Conservation (phyloP, 2,329 filamentous ascomycete species). For the Aspergillus sp. region DNA sequence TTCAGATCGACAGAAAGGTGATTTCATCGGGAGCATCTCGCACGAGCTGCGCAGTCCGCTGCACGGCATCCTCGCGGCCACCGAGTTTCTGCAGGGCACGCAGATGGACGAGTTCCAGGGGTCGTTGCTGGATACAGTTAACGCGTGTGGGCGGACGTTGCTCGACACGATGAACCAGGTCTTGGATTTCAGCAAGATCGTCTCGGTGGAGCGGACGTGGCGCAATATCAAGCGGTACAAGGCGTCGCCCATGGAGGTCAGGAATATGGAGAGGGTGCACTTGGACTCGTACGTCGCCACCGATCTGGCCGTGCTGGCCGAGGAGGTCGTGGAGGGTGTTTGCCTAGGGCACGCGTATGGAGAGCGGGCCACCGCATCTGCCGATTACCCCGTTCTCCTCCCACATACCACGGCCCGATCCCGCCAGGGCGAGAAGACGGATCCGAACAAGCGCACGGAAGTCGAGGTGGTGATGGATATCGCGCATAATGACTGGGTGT, state of each 20-base stretch:
- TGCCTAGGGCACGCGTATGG: conserved; percentile 42
- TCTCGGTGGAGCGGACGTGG: conserved; percentile 30
- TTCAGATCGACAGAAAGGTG: conserved; percentile 36
- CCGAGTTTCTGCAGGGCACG: conserved; percentile 34
- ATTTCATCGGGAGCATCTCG: conserved; percentile 39
- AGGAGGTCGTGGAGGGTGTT: conserved; percentile 50
- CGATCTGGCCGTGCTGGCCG: conserved; percentile 41
- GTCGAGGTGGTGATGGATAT: conserved; percentile 48
- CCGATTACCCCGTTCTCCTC: conserved; percentile 17
- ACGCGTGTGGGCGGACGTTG: conserved; percentile 35
- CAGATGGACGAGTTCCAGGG: conserved; percentile 33
- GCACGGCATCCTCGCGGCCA: conserved; percentile 36
- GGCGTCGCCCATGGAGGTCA: conserved; percentile 19
- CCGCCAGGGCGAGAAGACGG: neutral
- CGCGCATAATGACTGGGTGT: conserved; percentile 44
- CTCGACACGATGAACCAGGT: conserved; percentile 40
- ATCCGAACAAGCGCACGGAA: conserved; percentile 8
- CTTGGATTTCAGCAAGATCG: conserved; percentile 47
- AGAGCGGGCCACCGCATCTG: conserved; percentile 19
- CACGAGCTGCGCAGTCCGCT: conserved; percentile 38
- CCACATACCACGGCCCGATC: conserved; percentile 6
- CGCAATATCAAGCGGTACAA: conserved; percentile 24
- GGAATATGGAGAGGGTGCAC: conserved; percentile 23
- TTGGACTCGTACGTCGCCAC: conserved; percentile 29
- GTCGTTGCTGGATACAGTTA: conserved; percentile 33